These are phyloP conservation scores for Lathyrus sativus DNA, from an alignment of 306 rosid species.

Conservation along the genomic window DNA sequence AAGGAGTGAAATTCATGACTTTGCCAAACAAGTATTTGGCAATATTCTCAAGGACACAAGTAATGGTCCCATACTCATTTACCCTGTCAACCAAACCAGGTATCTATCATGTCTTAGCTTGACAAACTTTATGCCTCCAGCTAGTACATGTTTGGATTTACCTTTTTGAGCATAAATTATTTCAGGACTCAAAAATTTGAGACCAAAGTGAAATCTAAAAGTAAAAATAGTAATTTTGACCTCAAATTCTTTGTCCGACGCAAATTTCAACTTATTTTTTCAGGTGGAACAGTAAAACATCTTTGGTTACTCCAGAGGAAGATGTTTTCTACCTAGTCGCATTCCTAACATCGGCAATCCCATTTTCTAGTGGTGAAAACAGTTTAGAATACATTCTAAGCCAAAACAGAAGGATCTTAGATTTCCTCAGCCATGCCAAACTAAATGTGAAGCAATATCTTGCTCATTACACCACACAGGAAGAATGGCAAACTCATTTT, in stretches of 20 bases:
- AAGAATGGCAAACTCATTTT: constrained; percentile 84
- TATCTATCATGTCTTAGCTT: constrained; percentile 42
- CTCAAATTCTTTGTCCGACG: neutral
- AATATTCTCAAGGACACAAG: constrained; percentile 65
- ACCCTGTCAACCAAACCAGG: constrained; percentile 93
- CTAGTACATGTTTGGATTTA: neutral
- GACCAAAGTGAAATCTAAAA: too few species aligned
- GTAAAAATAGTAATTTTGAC: neutral
- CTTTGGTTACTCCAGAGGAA: constrained; percentile 86
- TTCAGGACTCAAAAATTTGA: too few species aligned
- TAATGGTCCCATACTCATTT: constrained; percentile 87
- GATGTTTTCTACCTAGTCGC: constrained; percentile 82
- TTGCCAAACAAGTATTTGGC: constrained; percentile 70
- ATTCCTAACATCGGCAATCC: constrained; percentile 74
- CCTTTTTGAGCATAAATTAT: too few species aligned
- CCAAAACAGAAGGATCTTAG: constrained; percentile 71
- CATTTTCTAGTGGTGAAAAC: constrained; percentile 64
- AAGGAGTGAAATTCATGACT: constrained; percentile 61
- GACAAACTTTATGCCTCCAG: constrained; percentile 4
- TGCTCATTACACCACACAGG: constrained; percentile 69
- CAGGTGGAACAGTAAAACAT: constrained; percentile 86
- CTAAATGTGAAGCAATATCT: constrained; percentile 79
- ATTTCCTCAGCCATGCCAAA: constrained; percentile 50
- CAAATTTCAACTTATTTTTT: constrained; percentile 22
- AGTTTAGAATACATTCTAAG: constrained; percentile 60